A percentile compares a stretch with the other conserved stretches of the same genome.
Conservation (phyloP, 305 asterid species). For the Caryopteris hybrid region DNA sequence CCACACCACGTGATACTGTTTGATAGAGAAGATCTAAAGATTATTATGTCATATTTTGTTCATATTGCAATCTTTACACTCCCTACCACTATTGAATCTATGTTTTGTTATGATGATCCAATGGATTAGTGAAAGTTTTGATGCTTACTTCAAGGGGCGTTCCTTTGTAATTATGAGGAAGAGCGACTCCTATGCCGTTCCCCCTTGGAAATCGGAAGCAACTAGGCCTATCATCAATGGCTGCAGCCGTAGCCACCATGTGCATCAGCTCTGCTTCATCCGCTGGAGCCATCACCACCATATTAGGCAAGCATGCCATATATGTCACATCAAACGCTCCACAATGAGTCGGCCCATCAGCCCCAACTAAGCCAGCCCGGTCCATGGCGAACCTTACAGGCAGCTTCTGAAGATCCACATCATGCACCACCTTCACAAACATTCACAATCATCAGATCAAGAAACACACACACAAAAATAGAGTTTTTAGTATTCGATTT, state of each 20-base stretch:
- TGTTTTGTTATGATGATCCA: neutral
- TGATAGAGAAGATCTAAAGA: too few species aligned
- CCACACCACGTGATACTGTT: too few species aligned
- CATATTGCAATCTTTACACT: too few species aligned
- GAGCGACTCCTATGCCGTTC: constrained; percentile 57
- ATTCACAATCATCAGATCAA: neutral
- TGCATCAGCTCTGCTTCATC: constrained; percentile 87
- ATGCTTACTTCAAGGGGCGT: constrained; percentile 56
- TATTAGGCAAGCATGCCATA: constrained; percentile 86
- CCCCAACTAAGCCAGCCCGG: constrained; percentile 82
- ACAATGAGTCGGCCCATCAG: constrained; percentile 83
- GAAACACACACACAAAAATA: neutral
- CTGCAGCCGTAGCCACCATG: constrained; percentile 77
- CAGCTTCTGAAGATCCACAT: constrained; percentile 75
- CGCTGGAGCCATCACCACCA: constrained; percentile 84
- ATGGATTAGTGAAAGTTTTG: neutral
- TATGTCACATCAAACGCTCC: constrained; percentile 76
- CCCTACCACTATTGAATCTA: too few species aligned
- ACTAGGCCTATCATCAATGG: constrained; percentile 68
- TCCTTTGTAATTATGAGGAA: constrained; percentile 61
- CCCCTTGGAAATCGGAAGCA: constrained; percentile 83
- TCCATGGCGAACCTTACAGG: constrained; percentile 87
- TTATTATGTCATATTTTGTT: too few species aligned
- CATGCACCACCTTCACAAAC: constrained; percentile 62
- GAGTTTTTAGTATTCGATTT: neutral